A percentile compares a stretch with the other conserved stretches of the same genome.
Conservation (phyloP, 2,329 filamentous ascomycete species). For the Monilinia fructicola region DNA sequence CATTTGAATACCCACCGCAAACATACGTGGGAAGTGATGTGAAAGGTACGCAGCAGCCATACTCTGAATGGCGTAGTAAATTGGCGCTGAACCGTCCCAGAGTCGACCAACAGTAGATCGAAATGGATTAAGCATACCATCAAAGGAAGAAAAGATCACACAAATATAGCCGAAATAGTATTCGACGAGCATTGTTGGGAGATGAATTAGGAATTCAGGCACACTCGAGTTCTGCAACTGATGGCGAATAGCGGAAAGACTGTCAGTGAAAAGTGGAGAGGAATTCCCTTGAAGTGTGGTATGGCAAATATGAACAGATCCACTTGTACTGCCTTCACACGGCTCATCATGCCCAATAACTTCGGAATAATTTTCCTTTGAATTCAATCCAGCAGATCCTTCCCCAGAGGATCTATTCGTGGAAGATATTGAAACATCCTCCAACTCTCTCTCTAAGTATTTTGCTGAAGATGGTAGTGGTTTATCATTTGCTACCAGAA, state of each 20-base stretch:
- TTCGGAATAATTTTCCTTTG: not conserved
- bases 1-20: conserved; percentile 50
- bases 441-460: not conserved
- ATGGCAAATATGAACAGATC: not conserved
- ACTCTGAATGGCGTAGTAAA: conserved; percentile 61
- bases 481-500: conserved; percentile 23
- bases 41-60: conserved; percentile 63
- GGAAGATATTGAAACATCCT: not conserved
- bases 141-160: conserved; percentile 62
- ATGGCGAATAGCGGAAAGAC: conserved; percentile 36
- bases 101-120: conserved; percentile 56
- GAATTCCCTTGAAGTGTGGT: not conserved
- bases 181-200: conserved; percentile 56
- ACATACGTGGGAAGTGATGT: conserved; percentile 56
- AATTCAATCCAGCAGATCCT: not conserved
- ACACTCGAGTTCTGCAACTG: conserved; percentile 35
- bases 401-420: too few relatives aligned
- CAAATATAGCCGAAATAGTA: conserved; percentile 65
- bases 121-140: conserved; percentile 61
- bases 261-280: conserved; percentile 27
- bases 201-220: conserved; percentile 34
- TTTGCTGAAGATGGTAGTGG: conserved; percentile 2
- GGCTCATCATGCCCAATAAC: not conserved
- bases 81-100: conserved; percentile 57
- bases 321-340: not conserved